phyloP scores from a whole-genome alignment of 371 early-diverging fungal species.

The Funneliformis caledonium region DNA sequence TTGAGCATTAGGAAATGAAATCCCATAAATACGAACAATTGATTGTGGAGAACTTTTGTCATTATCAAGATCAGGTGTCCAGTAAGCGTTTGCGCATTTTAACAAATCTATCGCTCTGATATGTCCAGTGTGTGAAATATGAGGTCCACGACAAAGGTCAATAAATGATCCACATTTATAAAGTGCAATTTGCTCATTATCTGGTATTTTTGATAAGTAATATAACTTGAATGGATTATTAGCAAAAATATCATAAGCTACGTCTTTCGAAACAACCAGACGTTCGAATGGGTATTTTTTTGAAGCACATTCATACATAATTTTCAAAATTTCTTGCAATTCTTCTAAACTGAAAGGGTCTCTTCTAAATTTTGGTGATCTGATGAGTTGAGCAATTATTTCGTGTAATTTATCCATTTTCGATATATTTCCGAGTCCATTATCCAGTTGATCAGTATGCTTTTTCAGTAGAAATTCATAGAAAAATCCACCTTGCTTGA shows the following conservation, averaged over 20 bases:
- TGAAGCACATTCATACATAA: slow-evolving; percentile 46
- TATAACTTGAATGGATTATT: slow-evolving; percentile 85
- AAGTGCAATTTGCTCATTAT: slow-evolving; percentile 78
- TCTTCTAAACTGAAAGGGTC: slow-evolving; percentile 44
- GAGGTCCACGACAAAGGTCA: slow-evolving; percentile 94
- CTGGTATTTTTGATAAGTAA: slow-evolving; percentile 78
- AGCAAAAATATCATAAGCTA: slow-evolving; percentile 83
- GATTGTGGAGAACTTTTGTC: slow-evolving; percentile 47
- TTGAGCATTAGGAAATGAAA: slow-evolving; percentile 45
- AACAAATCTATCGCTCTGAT: slow-evolving; percentile 83
- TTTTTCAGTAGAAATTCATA: slow-evolving; percentile 48
- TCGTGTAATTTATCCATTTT: neutral
- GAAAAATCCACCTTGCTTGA: slow-evolving; percentile 52
- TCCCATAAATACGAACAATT: slow-evolving; percentile 52
- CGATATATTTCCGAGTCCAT: neutral
- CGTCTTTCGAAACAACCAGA: slow-evolving; percentile 71
- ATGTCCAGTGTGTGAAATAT: slow-evolving; percentile 80
- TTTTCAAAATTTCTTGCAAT: slow-evolving; percentile 44
- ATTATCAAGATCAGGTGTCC: slow-evolving; percentile 52
- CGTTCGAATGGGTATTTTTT: slow-evolving; percentile 86
- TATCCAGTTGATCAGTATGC: slow-evolving; percentile 39
- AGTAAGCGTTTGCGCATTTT: slow-evolving; percentile 87
- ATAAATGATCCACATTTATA: slow-evolving; percentile 89
- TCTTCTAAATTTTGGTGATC: slow-evolving; percentile 39
- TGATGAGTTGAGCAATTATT: slow-evolving; percentile 38